Evolutionary conservation across 1,284 basidiomycete species (phyloP).

Genomic region (Apiotrichum gamsii): DNA sequence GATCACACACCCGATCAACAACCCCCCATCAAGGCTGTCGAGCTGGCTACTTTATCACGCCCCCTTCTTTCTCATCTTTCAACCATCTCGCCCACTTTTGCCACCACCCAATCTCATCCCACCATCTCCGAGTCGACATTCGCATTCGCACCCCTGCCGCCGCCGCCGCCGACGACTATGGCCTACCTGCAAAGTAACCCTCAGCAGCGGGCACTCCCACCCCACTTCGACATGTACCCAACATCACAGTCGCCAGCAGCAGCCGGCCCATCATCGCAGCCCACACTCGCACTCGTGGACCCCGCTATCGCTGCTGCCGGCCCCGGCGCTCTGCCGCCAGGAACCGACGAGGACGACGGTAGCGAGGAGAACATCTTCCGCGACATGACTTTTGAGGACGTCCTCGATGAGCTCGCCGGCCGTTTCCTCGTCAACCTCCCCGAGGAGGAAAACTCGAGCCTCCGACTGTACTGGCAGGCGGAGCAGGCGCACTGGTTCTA

Average conservation of each 20-base stretch:
- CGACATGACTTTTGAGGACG: conserved; percentile 49
- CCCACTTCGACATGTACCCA: neutral
- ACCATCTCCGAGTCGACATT: too few relatives aligned
- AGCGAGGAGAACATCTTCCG: conserved; percentile 40
- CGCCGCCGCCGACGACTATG: too few relatives aligned
- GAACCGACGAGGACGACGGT: conserved; percentile 15
- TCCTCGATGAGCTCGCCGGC: conserved; percentile 86
- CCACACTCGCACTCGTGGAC: too few relatives aligned
- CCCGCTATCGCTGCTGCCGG: too few relatives aligned
- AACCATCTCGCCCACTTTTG: too few relatives aligned
- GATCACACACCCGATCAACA: too few relatives aligned
- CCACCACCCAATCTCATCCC: too few relatives aligned
- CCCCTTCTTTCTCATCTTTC: too few relatives aligned
- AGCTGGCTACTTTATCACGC: too few relatives aligned
- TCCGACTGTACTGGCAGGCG: conserved; percentile 96
- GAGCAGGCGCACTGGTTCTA: conserved; percentile 99
- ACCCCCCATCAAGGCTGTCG: too few relatives aligned
- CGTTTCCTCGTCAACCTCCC: conserved; percentile 97
- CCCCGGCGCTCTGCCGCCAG: too few relatives aligned
- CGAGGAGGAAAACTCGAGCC: conserved; percentile 81
- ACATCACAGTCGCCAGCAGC: neutral
- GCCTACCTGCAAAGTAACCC: neutral
- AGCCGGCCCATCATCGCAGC: neutral
- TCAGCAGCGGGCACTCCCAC: neutral
- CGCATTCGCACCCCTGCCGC: too few relatives aligned